A percentile compares a stretch with the other conserved stretches of the same genome.
Conservation (phyloP, 768 basidiomycete species). For the Candolleomyces eurysporus region DNA sequence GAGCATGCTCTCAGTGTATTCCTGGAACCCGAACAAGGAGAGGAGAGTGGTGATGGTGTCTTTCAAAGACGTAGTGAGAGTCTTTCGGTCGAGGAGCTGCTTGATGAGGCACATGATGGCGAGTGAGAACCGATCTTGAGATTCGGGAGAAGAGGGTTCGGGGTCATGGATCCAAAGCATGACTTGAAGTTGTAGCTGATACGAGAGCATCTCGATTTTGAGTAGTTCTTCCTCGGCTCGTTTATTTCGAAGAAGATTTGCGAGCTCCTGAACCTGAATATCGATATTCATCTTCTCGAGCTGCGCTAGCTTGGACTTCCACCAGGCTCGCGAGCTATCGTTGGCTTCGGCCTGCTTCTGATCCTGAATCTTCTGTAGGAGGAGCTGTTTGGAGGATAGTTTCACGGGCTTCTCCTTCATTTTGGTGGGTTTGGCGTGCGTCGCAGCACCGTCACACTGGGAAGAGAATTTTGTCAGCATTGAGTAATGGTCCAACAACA, state of each 20-base stretch:
- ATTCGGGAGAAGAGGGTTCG: constrained; percentile 29
- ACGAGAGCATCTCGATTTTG: constrained; percentile 51
- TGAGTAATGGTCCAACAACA: background rate
- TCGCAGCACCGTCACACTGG: background rate
- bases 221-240: constrained; percentile 41
- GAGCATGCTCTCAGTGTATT: constrained; percentile 29
- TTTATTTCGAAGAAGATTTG: constrained; percentile 43
- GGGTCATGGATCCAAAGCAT: constrained; percentile 50
- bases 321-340: constrained; percentile 47
- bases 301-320: constrained; percentile 44
- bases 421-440: constrained; percentile 4
- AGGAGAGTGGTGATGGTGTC: constrained; percentile 40
- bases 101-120: constrained; percentile 48
- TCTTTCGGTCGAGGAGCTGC: constrained; percentile 36
- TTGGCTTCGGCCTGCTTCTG: constrained; percentile 43
- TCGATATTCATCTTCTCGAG: constrained; percentile 31
- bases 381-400: constrained; percentile 23
- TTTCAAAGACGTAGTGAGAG: constrained; percentile 33
- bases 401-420: constrained; percentile 17
- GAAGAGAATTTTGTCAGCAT: background rate
- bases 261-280: constrained; percentile 31
- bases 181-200: constrained; percentile 50
- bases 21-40: constrained; percentile 45
- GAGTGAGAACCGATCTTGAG: constrained; percentile 47
- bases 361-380: constrained; percentile 40